A percentile compares a stretch with the other conserved stretches of the same genome.
Conservation (phyloP, 2,329 filamentous ascomycete genomes). For the Botrytis hyacinthi region DNA sequence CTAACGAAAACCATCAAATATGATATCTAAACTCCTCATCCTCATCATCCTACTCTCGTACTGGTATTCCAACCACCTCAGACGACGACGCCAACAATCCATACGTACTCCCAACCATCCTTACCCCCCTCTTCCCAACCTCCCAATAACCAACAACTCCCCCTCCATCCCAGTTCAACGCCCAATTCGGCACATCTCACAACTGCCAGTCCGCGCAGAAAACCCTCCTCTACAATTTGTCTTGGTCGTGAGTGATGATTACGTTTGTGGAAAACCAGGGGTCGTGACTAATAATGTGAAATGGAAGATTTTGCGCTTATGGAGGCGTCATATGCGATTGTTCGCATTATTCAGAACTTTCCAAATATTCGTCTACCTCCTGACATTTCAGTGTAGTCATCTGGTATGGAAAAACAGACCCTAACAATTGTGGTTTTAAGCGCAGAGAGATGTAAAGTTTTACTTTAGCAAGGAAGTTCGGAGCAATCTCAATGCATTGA, state of each 20-base stretch:
- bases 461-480: not conserved
- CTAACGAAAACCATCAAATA: no score
- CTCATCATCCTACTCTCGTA: no score
- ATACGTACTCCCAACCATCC: no score
- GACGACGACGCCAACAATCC: no score
- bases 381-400: not conserved
- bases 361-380: not conserved
- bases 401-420: not conserved
- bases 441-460: not conserved
- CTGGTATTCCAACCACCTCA: no score
- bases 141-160: no score
- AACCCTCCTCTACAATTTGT: not conserved
- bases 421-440: not conserved
- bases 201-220: not conserved
- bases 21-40: no score
- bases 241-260: no score
- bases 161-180: not conserved
- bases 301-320: not conserved
- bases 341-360: not conserved
- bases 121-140: no score
- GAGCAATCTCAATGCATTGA: not conserved
- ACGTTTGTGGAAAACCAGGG: no score
- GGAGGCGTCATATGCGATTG: not conserved
- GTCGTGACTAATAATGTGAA: not conserved
- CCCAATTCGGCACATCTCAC: not conserved